These are phyloP conservation scores for Diaporthe longicolla DNA, from an alignment of 2,329 filamentous ascomycete species.

Conservation along the genomic window DNA sequence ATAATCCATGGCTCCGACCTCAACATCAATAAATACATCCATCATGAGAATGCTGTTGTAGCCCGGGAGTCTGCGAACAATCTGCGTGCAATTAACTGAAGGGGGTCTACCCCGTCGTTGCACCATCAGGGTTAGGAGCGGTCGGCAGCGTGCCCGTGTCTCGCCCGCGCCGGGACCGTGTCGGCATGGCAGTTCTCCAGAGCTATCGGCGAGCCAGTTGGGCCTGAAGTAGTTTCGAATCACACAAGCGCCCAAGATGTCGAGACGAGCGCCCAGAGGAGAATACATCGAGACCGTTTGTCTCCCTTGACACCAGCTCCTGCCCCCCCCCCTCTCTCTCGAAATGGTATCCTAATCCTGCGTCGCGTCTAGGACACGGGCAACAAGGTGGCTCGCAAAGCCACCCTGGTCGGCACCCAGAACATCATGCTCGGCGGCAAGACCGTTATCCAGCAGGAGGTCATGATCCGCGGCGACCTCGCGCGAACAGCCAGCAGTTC, in stretches of 20 bases:
- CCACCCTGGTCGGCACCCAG: slow-evolving; percentile 92
- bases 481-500: slow-evolving; percentile 67
- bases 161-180: background rate
- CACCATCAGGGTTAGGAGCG: background rate
- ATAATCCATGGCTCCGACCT: background rate
- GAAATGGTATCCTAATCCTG: background rate
- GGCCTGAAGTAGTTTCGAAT: background rate
- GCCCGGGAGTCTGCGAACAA: background rate
- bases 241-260: slow-evolving; percentile 69
- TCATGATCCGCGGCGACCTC: slow-evolving; percentile 93
- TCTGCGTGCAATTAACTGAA: background rate
- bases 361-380: slow-evolving; percentile 81
- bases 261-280: slow-evolving; percentile 83
- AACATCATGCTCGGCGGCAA: slow-evolving; percentile 98
- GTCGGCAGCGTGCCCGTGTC: too few species aligned
- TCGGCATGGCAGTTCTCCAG: slow-evolving; percentile 25
- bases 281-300: slow-evolving; percentile 97
- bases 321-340: too few species aligned
- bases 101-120: background rate
- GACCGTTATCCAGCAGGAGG: slow-evolving; percentile 95
- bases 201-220: background rate
- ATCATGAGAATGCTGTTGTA: background rate
- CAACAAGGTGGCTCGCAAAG: slow-evolving; percentile 96
- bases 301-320: background rate
- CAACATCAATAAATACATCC: background rate